Evolutionary conservation across 1,284 basidiomycete species (phyloP), one percentile per base, ranked within the genome.

Genomic region (Naganishia albida): DNA sequence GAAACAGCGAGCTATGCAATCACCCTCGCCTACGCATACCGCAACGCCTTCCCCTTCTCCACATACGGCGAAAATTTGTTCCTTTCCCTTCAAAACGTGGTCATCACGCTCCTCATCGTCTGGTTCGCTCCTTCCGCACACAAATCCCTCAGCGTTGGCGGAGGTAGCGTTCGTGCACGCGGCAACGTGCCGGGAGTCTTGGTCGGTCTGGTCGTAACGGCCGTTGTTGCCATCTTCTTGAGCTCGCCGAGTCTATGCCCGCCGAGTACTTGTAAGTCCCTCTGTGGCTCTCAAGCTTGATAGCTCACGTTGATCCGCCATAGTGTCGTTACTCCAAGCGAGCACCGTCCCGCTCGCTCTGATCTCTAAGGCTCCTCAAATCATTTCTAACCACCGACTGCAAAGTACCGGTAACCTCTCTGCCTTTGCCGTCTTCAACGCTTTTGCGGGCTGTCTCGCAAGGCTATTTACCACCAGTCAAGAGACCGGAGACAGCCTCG

Each of bases 31-130:
- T 98, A 97, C 79, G 88, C 91, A 3, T 86, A 86, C 68, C 83
- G 91, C 44, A 88, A 89, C 74, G 78, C 82, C 25, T 93, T 94
- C 76, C 92, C 94, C 0, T 94, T 96, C 82, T 92, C 90, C 42
- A 96, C 94, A 0, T 98, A 96, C 70, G 94, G 94, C 73, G 92
- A 95, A 78, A 94, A 93, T 81, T 77, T 91, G 68, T 93, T 93
- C 83, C 84, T 95, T 62, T 87, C 89, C 26, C 72, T 91, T 51
- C 91, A 93, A 77, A 93, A 93, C 79, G 82, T 87, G 70, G 70
- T 88, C 78, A 90, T 93, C 76, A 90, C 88, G 34, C 81, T 90
- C 70, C 86, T 92, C 73, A 92, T 94, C 75, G 82, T 90, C 49
- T 81, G 82, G 75, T 88, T 72, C 67, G 71, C 74, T 1, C 60